Evolutionary conservation across 495 filamentous ascomycete genomes (phyloP), one percentile per base, ranked within the genome.

Genomic region (Trichocladium antarcticum): DNA sequence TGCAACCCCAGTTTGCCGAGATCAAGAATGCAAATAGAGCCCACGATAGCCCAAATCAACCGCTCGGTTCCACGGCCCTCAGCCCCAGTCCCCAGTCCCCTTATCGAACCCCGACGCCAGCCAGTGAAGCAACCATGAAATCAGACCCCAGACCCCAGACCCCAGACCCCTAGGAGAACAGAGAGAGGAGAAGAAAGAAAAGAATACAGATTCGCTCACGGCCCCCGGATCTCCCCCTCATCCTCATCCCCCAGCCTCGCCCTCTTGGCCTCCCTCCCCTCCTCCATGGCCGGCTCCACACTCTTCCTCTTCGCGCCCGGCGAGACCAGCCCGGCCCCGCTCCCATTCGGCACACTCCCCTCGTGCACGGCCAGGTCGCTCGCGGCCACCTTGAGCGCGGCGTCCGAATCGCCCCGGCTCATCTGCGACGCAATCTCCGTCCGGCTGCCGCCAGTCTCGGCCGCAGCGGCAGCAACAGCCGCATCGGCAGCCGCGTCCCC

Each of bases 351-450:
- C 24, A 27, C 24, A 16, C 16, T 40, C 31, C 53, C 44, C 14
- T 61, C 47, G 42, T 75, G 73, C 11, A 65, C 50, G n/a, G 50
- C 53, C 20, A 68, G 48, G 34, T 69, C 66, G 39, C 74, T 75
- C 3, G 73, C 71, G 7, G 66, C 70, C 45, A 61, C 68, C 51
- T 75, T 75, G 10, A 75, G 62, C 8, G 57, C 58, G 3, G 58
- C 60, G 44, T 74, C 71, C 12, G 69, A 73, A 39, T 73, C 69
- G 22, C 70, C 70, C 10, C 63, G 59, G 22, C 43, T 54, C 3
- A 37, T 24, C 53, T 66, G 60, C 27, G 62, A 59, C 15, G 58
- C 62, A 14, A 45, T 27, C 35, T 54, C 47, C 19, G 38, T 17
- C 16, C 28, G 40, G 20, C 12, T 21, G 24, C 8, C 8, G 4